These are phyloP conservation scores for Vigna hirtella DNA, from an alignment of 306 rosid genomes.

Conservation along the genomic window DNA sequence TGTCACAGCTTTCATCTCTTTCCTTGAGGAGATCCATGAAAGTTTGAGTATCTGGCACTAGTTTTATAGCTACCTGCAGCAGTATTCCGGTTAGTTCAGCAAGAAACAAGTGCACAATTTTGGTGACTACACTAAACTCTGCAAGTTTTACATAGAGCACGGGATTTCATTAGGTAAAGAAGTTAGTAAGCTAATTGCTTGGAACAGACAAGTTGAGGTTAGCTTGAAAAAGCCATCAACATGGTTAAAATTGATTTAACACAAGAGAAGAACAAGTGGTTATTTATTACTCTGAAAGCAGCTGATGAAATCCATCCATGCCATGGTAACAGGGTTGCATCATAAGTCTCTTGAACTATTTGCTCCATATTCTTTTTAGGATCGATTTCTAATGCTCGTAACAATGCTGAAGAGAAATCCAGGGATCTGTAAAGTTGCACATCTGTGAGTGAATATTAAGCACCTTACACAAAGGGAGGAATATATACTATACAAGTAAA, in stretches of 20 bases:
- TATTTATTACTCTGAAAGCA: constrained; percentile 74
- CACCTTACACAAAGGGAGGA: neutral
- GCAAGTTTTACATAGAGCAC: neutral
- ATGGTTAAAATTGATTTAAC: constrained; percentile 26
- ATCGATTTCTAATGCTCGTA: constrained; percentile 59
- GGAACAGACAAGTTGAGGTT: neutral
- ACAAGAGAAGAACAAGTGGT: neutral
- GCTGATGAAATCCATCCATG: constrained; percentile 98
- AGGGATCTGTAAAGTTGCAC: constrained; percentile 61
- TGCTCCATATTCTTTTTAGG: constrained; percentile 66
- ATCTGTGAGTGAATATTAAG: constrained; percentile 27
- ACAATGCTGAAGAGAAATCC: constrained; percentile 69
- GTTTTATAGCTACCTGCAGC: constrained; percentile 78
- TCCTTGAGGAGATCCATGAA: constrained; percentile 66
- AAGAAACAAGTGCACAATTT: constrained; percentile 24
- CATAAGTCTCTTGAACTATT: constrained; percentile 81
- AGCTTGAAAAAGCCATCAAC: neutral
- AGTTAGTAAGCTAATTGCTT: neutral
- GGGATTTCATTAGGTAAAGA: constrained; percentile 24
- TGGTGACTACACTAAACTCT: neutral
- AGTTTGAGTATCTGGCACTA: constrained; percentile 72
- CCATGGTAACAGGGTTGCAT: constrained; percentile 77
- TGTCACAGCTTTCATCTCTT: constrained; percentile 63
- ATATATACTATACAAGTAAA: neutral
- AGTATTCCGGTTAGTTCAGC: constrained; percentile 36